Conservation (phyloP, 768 basidiomycete genomes). For the Tulasnella sp. region DNA sequence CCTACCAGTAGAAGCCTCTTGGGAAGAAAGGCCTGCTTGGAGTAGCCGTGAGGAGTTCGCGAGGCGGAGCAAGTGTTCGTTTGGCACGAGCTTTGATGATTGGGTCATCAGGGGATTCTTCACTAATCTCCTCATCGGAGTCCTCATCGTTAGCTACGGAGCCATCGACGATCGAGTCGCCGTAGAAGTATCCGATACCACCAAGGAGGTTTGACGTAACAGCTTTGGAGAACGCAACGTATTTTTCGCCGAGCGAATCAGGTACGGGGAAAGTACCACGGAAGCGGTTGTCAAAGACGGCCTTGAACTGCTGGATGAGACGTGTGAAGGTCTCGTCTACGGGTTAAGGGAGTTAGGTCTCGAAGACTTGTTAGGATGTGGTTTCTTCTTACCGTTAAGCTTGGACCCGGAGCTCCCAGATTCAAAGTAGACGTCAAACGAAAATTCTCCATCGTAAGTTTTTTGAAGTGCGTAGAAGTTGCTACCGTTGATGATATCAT, state of each 20-base stretch:
- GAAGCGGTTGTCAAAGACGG: conserved; percentile 69
- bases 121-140: conserved; percentile 56
- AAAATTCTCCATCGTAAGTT: conserved; percentile 78
- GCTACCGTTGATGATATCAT: conserved; percentile 70
- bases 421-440: conserved; percentile 89
- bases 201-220: conserved; percentile 91
- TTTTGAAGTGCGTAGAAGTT: conserved; percentile 91
- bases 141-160: conserved; percentile 85
- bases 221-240: conserved; percentile 79
- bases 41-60: conserved; percentile 82
- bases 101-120: conserved; percentile 46
- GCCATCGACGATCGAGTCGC: conserved; percentile 81
- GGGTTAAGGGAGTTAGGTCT: conserved; percentile 31
- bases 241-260: conserved; percentile 51
- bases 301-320: conserved; percentile 67
- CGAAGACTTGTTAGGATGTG: neutral
- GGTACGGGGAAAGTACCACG: conserved; percentile 69
- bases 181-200: conserved; percentile 95
- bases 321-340: conserved; percentile 67
- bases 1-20: conserved; percentile 92
- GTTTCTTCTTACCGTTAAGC: conserved; percentile 58
- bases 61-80: conserved; percentile 65
- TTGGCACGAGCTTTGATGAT: conserved; percentile 52
- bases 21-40: conserved; percentile 98
- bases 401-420: conserved; percentile 67